Percentiles rank a stretch among this genome's conserved stretches.
Evolutionary conservation across 2,329 filamentous ascomycete species (phyloP).

Genomic region (Hymenoscyphus scutula): DNA sequence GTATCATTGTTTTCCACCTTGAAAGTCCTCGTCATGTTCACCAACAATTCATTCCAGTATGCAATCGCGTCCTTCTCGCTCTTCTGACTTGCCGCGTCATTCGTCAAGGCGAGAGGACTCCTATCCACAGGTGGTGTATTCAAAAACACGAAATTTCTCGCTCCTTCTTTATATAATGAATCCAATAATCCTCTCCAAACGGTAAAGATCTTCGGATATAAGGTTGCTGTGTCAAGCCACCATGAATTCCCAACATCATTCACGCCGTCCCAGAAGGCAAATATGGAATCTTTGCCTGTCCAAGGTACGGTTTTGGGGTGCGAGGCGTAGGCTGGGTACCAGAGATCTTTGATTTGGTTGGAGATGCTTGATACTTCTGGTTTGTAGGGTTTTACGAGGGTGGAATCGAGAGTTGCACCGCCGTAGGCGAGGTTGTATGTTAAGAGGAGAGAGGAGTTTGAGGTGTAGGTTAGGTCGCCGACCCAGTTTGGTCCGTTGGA

Average conservation of each 20-base stretch:
- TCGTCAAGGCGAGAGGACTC: conserved; percentile 46
- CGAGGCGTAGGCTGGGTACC: conserved; percentile 41
- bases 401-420: conserved; percentile 41
- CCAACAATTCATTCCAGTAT: conserved; percentile 50
- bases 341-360: conserved; percentile 42
- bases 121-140: conserved; percentile 58
- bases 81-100: conserved; percentile 38
- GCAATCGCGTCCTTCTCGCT: conserved; percentile 45
- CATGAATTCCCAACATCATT: conserved; percentile 55
- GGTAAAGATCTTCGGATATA: conserved; percentile 43
- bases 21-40: conserved; percentile 39
- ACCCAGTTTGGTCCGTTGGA: conserved; percentile 53
- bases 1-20: conserved; percentile 40
- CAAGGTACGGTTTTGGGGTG: conserved; percentile 28
- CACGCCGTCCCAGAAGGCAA: conserved; percentile 49
- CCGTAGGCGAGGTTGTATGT: conserved; percentile 53
- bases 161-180: conserved; percentile 50
- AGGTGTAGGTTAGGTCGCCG: conserved; percentile 46
- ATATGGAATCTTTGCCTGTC: conserved; percentile 26
- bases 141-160: conserved; percentile 57
- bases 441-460: conserved; percentile 45
- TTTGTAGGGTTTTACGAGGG: conserved; percentile 39
- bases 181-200: conserved; percentile 44
- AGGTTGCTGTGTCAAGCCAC: conserved; percentile 35
- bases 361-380: conserved; percentile 39